Conservation (phyloP, 73 alveolate genomes). For the Symbiodinium natans region DNA sequence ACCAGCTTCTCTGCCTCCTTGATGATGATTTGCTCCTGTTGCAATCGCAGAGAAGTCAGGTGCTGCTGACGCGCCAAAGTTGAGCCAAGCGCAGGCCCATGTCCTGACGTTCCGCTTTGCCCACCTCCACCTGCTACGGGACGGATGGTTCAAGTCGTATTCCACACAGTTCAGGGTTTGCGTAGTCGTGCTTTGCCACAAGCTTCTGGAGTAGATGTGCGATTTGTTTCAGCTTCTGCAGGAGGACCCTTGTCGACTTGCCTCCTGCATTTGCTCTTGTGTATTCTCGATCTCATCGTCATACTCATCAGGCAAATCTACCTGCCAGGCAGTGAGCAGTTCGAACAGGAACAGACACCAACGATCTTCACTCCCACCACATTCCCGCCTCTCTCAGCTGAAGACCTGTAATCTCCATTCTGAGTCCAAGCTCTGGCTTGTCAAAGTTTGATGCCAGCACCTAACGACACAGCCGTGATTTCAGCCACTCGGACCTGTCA, state of each 20-base stretch:
- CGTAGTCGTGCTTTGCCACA: too few species aligned
- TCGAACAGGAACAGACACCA: neutral
- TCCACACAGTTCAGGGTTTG: too few species aligned
- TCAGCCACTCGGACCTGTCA: neutral
- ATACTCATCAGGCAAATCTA: conserved; percentile 60
- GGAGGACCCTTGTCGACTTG: neutral
- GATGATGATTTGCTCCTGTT: conserved; percentile 74
- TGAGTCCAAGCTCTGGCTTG: conserved; percentile 25
- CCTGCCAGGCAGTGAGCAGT: neutral
- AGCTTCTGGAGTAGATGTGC: too few species aligned
- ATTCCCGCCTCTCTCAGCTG: conserved; percentile 54
- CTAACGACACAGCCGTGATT: neutral
- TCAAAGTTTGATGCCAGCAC: conserved; percentile 50
- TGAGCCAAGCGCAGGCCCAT: too few species aligned
- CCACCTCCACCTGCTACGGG: conserved; percentile 70
- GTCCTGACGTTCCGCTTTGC: conserved; percentile 85
- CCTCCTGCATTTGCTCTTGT: conserved; percentile 92
- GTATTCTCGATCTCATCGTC: conserved; percentile 69
- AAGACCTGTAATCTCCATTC: conserved; percentile 64
- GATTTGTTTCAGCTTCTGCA: too few species aligned
- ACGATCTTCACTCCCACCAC: too few species aligned
- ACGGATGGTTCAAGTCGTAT: neutral
- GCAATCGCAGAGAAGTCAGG: neutral
- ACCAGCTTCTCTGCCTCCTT: conserved; percentile 44
- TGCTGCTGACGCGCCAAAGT: too few species aligned